These are phyloP conservation scores for Golubevia pallescens DNA, from an alignment of 1,284 basidiomycete genomes.

Conservation along the genomic window DNA sequence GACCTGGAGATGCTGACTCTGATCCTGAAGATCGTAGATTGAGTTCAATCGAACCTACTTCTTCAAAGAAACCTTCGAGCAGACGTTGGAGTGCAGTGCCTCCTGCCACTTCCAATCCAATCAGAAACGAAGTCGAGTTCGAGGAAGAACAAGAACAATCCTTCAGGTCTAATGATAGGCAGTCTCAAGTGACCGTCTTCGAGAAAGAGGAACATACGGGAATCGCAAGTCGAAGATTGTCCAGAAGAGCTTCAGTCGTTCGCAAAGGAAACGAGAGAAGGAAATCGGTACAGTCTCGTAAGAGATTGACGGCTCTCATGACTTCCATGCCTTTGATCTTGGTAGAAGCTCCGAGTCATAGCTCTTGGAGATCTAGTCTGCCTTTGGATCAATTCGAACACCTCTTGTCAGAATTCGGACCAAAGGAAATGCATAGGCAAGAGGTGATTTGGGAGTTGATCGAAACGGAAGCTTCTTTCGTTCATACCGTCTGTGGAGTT, in stretches of 20 bases:
- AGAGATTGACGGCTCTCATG: background rate
- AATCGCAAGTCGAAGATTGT: background rate
- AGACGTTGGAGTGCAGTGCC: background rate
- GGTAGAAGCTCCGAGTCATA: constrained; percentile 13
- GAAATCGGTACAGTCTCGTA: background rate
- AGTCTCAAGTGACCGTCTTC: background rate
- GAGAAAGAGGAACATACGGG: background rate
- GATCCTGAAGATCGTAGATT: background rate
- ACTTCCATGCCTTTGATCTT: constrained; percentile 8
- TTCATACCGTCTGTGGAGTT: constrained; percentile 8
- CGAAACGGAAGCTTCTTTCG: constrained; percentile 14
- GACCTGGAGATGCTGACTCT: background rate
- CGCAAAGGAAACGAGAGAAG: background rate
- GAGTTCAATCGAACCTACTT: background rate
- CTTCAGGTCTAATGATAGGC: background rate
- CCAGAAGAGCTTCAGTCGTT: background rate
- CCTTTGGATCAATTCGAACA: constrained; percentile 1
- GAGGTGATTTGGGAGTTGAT: constrained; percentile 19
- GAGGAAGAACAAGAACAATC: background rate
- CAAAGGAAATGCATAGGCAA: constrained; percentile 20
- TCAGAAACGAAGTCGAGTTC: background rate
- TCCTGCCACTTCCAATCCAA: background rate
- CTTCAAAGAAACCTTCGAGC: background rate
- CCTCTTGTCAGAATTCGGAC: constrained; percentile 9
- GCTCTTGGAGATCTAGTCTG: constrained; percentile 14